These are phyloP conservation scores for Dendrobium officinale DNA, from an alignment of 106 monocot genomes.

Conservation along the genomic window DNA sequence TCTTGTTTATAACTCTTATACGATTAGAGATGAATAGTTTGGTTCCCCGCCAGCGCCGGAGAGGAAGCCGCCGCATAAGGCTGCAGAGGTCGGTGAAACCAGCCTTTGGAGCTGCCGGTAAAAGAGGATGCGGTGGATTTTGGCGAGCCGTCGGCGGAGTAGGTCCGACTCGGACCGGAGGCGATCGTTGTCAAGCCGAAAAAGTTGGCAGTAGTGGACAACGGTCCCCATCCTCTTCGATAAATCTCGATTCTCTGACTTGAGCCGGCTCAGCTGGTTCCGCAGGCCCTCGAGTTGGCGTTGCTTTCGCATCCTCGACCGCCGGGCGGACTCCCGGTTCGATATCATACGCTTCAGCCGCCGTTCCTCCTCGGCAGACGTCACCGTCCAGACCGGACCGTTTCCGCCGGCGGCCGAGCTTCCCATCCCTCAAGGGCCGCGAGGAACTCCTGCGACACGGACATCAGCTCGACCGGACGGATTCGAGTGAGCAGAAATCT, in stretches of 20 bases:
- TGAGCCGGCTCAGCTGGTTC: constrained; percentile 7
- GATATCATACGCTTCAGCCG: constrained; percentile 46
- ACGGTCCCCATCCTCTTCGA: constrained; percentile 10
- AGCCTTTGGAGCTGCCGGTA: constrained; percentile 13
- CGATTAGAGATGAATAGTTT: constrained; percentile 12
- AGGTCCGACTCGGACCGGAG: constrained; percentile 10
- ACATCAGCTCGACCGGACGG: constrained; percentile 2
- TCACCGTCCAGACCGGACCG: constrained; percentile 2
- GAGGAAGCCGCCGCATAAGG: constrained; percentile 3
- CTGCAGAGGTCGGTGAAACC: constrained; percentile 3
- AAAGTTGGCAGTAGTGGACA: neutral
- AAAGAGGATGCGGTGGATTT: constrained; percentile 11
- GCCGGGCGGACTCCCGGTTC: constrained; percentile 61
- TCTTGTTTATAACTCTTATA: neutral
- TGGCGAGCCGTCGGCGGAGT: constrained; percentile 6
- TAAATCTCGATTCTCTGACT: constrained; percentile 17
- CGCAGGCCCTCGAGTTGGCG: constrained; percentile 34
- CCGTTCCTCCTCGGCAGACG: constrained; percentile 23
- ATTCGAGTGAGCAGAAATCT: neutral
- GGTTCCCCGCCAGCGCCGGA: constrained; percentile 1
- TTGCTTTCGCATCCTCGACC: constrained; percentile 59
- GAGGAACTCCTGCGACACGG: neutral
- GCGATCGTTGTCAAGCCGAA: constrained; percentile 19
- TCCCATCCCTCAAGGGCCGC: constrained; percentile 5
- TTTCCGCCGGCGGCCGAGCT: neutral